Evolutionary conservation across 163 green algal species (phyloP), one percentile per base, ranked within the genome.

Genomic region (Prototheca stagnorum): DNA sequence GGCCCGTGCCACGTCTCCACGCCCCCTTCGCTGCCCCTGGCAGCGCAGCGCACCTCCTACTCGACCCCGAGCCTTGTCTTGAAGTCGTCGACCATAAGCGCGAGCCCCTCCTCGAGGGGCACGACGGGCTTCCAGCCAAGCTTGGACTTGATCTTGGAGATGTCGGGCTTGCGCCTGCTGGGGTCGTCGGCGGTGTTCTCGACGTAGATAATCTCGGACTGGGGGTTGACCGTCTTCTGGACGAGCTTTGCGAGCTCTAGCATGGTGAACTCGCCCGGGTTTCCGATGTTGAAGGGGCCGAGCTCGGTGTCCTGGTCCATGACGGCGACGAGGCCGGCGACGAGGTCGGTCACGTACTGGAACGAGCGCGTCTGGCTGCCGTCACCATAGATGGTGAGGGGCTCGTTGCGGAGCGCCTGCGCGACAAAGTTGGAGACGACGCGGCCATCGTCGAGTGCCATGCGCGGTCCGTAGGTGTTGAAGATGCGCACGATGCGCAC

Each of bases 221-320:
- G 46, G n/a, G 84, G 84, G 67, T 95, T 93, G 37, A 94, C 79
- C 29, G 94, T 77, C 59, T 94, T 67, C 61, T 78, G 72, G 17
- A 95, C 79, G 47, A 92, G 53, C 59, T 92, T 48, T 15, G 86
- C 87, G 50, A 99, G 79, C 75, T 99, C 82, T 35, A 95, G 64
- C 84, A 99, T 99, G 25, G 84, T 98, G 68, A 99, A 98, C 77
- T 99, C 91, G 1, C 78, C 55, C 19, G 91, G 91, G 68, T 99
- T 99, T 55, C 91, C 91, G 9, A 99, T 58, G 71, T 99, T 99
- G 81, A 97, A 92, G n/a, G 91, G 91, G 3, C 88, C 88, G 20
- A 86, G 84, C 49, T 95, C 62, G 7, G 82, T 69, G n/a, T 82
- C 73, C 37, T 73, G 77, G 48, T 96, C 88, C 89, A 98, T 98